A percentile compares a stretch with the other conserved stretches of the same genome.
Conservation (phyloP, 306 rosid genomes). For the Acacia confusa region DNA sequence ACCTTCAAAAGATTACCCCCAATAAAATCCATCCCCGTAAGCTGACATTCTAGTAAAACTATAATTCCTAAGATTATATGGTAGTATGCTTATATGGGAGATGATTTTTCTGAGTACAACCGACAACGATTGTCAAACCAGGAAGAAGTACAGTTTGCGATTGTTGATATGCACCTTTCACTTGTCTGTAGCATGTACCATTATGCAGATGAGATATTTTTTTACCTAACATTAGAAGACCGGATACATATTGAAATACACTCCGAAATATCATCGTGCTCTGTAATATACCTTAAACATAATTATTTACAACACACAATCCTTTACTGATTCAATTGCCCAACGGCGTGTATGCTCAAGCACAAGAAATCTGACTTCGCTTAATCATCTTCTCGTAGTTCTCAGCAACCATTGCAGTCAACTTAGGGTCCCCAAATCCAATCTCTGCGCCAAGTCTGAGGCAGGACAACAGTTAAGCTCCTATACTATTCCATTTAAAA, state of each 20-base stretch:
- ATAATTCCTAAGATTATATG: not conserved
- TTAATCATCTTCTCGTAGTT: slow-evolving; percentile 81
- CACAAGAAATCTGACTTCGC: slow-evolving; percentile 79
- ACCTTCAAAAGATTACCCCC: too few species aligned
- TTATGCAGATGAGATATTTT: slow-evolving; percentile 31
- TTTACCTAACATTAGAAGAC: slow-evolving; percentile 9
- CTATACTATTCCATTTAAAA: not conserved
- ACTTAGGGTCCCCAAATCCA: slow-evolving; percentile 87
- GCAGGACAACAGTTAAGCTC: slow-evolving; percentile 31
- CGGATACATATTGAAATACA: slow-evolving; percentile 29
- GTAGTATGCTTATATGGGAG: not conserved
- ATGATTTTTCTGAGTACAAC: not conserved
- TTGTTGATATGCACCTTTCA: slow-evolving; percentile 19
- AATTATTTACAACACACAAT: slow-evolving; percentile 35
- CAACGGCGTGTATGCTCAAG: slow-evolving; percentile 39
- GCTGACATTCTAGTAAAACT: too few species aligned
- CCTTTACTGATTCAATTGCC: slow-evolving; percentile 8
- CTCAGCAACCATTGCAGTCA: slow-evolving; percentile 88
- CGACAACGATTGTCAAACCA: not conserved
- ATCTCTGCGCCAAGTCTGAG: slow-evolving; percentile 76
- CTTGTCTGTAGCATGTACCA: slow-evolving; percentile 7
- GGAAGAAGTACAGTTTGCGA: slow-evolving; percentile 27
- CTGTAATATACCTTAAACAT: slow-evolving; percentile 25
- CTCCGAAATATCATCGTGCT: slow-evolving; percentile 12
- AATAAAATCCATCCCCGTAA: too few species aligned